Base-by-base conservation (phyloP, 495 filamentous ascomycete species). In the Trichocladium antarcticum region DNA sequence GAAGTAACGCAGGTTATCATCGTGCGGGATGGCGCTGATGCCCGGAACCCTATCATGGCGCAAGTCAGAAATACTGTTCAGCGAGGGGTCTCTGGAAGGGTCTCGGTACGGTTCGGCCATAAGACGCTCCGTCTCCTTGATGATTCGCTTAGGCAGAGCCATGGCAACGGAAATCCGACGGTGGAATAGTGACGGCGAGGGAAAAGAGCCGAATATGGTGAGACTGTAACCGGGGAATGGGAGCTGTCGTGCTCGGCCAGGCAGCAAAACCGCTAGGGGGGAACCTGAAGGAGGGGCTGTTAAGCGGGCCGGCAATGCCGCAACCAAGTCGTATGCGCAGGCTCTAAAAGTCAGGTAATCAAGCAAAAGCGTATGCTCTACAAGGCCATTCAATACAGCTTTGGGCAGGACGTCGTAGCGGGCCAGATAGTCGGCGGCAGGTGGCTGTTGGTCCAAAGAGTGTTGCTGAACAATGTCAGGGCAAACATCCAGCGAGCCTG, bases 121-220 rank as follows among this genome's bases (percentile, higher is more conserved):
- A 44, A 99, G 78, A 55, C 92, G 84, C 70, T 99, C 90, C 5
- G 92, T 99, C 76, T 99, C 92, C 69, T 99, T 99, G 52, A 97
- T 76, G 53, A 99, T 99, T 55, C 92, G 74, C 74, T 99, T 99
- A 3, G 92, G 90, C 47, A 96, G 76, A 29, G 85, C 81, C 79
- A 85, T 84, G 49, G 35, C 53, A 16, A n/a, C n/a, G 36, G n/a
- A 28, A 22, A 3, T 6, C 9, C 17, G 17, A 19, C 14, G 7
- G 22, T 14, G 22, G 17, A n/a, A n/a, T n/a, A n/a, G n/a, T n/a
- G n/a, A n/a, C n/a, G n/a, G n/a, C n/a, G n/a, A n/a, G n/a, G n/a
- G 5, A 19, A 11, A 32, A 24, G 22, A 24, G 35, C 16, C 27
- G 40, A 42, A 11, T 16, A n/a, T 32, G 5, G 7, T 6, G 11